phyloP scores from a whole-genome alignment of 1,139 yeast genomes.

The Groenewaldozyma auringiensis region DNA sequence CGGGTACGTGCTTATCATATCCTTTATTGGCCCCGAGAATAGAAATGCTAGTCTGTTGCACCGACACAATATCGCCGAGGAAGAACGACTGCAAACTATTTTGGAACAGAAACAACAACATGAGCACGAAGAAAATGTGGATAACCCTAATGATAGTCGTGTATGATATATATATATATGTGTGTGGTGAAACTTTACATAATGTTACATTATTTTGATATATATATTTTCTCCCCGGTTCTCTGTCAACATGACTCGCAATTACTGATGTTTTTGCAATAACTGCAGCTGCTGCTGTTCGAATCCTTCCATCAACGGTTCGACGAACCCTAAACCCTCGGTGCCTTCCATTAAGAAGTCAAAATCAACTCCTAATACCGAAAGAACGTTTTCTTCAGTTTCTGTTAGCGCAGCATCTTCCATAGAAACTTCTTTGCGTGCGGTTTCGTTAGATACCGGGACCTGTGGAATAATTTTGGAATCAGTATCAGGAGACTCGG shows the following conservation, averaged over 20 bases:
- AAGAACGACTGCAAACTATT: constrained; percentile 3
- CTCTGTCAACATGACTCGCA: background rate
- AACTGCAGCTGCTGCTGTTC: constrained; percentile 41
- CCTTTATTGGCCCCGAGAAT: constrained; percentile 70
- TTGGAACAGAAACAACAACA: constrained; percentile 5
- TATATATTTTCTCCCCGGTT: background rate
- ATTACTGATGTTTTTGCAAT: constrained; percentile 4
- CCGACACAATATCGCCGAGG: background rate
- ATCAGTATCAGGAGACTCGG: constrained; percentile 4
- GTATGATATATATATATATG: too few relatives aligned
- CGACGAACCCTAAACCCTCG: constrained; percentile 79
- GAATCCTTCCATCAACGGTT: constrained; percentile 80
- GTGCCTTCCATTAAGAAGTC: constrained; percentile 52
- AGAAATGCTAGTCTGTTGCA: constrained; percentile 25
- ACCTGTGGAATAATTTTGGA: background rate
- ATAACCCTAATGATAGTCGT: background rate
- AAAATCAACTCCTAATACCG: constrained; percentile 26
- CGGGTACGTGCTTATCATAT: constrained; percentile 49
- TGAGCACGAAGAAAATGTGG: constrained; percentile 6
- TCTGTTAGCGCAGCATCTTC: constrained; percentile 2
- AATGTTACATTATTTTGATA: too few relatives aligned
- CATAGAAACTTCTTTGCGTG: background rate
- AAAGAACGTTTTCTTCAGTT: constrained; percentile 14
- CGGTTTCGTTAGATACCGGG: constrained; percentile 1
- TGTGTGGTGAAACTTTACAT: too few relatives aligned